phyloP scores from a whole-genome alignment of 768 basidiomycete genomes.

The Macrolepiota fuliginosa region DNA sequence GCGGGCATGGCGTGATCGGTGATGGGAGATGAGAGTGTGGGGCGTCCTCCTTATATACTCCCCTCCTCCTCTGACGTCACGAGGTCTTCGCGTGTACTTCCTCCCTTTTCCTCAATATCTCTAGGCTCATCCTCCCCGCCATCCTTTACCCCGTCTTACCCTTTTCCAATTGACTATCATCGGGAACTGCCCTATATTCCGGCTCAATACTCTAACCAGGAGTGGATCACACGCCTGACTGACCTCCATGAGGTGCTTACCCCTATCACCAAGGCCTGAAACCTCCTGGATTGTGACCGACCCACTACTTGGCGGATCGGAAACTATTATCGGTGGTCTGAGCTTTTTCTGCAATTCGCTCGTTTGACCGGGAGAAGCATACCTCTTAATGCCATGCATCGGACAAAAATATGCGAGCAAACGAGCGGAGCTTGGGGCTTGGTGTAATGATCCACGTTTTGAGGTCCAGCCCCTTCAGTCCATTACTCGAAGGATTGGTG shows the following conservation, averaged over 20 bases:
- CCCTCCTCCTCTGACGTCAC: constrained; percentile 8
- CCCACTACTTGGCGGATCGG: background rate
- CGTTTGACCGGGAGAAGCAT: background rate
- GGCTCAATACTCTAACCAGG: no score
- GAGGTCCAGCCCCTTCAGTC: background rate
- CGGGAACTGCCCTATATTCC: background rate
- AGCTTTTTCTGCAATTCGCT: background rate
- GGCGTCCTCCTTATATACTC: constrained; percentile 5
- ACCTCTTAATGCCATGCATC: background rate
- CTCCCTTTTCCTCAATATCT: background rate
- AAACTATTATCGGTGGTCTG: background rate
- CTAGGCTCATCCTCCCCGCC: background rate
- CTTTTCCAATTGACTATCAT: background rate
- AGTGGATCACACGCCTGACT: background rate
- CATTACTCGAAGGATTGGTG: background rate
- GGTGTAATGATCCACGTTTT: background rate
- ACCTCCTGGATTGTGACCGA: background rate
- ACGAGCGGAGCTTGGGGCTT: background rate
- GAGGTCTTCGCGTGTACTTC: constrained; percentile 3
- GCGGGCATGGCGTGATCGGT: constrained; percentile 14
- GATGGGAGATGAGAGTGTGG: constrained; percentile 7
- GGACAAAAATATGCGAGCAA: background rate
- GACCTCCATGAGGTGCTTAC: constrained; percentile 1
- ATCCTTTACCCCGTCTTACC: background rate
- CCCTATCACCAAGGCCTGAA: background rate